Evolutionary conservation across 176 grass and related monocot species (phyloP).

Genomic region (Alopecurus myosuroides): DNA sequence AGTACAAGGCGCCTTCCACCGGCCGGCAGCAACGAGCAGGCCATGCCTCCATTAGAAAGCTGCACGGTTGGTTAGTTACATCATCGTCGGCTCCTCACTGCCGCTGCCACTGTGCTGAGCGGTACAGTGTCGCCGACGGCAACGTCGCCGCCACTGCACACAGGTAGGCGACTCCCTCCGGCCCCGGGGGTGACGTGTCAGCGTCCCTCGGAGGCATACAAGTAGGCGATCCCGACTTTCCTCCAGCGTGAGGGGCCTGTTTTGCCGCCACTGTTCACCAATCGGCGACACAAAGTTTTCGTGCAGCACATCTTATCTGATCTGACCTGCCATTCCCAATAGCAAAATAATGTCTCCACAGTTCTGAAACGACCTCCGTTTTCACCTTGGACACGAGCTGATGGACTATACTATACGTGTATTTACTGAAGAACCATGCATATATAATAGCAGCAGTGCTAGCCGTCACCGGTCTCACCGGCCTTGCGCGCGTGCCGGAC

Average conservation of each 20-base stretch:
- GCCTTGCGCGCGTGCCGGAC: not conserved
- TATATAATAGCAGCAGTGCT: not conserved
- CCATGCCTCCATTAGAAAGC: not conserved
- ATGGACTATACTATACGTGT: not conserved
- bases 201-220: not conserved
- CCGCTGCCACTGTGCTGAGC: not conserved
- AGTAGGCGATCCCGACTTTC: not conserved
- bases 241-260: not conserved
- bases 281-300: not conserved
- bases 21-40: not conserved
- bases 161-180: not conserved
- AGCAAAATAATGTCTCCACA: not conserved
- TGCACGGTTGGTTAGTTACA: not conserved
- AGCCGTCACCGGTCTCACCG: not conserved
- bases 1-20: not conserved
- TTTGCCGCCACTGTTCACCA: not conserved
- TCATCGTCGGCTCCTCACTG: not conserved
- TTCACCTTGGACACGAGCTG: not conserved
- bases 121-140: constrained; percentile 4
- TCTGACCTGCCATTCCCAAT: not conserved
- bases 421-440: not conserved
- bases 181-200: not conserved
- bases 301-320: not conserved
- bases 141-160: not conserved
- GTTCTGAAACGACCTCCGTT: not conserved